Conservation (phyloP, 305 asterid genomes). For the Fraxinus latifolia region DNA sequence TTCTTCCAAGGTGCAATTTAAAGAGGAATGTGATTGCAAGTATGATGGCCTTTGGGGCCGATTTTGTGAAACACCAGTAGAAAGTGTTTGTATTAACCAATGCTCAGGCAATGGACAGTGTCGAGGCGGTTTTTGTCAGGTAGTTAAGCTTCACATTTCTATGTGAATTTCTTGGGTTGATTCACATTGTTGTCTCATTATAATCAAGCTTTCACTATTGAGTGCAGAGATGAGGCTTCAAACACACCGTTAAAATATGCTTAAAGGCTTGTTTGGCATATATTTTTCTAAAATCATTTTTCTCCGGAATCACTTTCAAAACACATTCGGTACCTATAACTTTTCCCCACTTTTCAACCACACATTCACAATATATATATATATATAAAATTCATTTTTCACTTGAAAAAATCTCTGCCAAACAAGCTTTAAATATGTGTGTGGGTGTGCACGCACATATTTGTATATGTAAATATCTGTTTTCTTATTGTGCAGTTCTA, state of each 20-base stretch:
- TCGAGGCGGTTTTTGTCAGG: conserved; percentile 98
- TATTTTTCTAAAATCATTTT: no score
- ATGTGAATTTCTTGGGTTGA: neutral
- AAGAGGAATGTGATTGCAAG: conserved; percentile 94
- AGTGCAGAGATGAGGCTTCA: neutral
- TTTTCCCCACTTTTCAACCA: neutral
- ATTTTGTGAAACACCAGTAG: conserved; percentile 78
- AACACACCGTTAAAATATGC: neutral
- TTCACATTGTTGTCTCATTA: neutral
- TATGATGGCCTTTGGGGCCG: conserved; percentile 87
- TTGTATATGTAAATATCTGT: neutral
- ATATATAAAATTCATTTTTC: neutral
- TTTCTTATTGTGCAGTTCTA: neutral
- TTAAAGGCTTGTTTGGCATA: neutral
- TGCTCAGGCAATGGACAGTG: conserved; percentile 79
- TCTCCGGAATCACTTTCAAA: neutral
- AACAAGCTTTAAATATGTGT: neutral
- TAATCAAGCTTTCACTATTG: neutral
- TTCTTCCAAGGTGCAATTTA: conserved; percentile 51
- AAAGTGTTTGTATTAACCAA: conserved; percentile 75
- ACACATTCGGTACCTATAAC: neutral
- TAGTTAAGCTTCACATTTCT: conserved; percentile 24
- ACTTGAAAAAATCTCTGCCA: neutral
- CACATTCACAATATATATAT: neutral
- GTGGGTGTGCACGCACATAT: neutral